These are phyloP conservation scores for Hymenoscyphus salicellus DNA, from an alignment of 2,329 filamentous ascomycete genomes.

Conservation along the genomic window DNA sequence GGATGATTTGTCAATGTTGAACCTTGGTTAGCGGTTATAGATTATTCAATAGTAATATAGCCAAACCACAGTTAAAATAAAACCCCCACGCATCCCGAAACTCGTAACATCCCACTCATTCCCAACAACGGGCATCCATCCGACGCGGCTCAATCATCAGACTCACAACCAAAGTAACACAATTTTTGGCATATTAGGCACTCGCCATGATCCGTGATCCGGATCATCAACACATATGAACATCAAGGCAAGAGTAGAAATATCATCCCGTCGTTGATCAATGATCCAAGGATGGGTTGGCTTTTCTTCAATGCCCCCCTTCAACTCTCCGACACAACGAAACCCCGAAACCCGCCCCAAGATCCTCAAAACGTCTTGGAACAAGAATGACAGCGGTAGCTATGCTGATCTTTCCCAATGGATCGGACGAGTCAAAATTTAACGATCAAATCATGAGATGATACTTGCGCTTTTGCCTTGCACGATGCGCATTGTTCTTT, in stretches of 20 bases:
- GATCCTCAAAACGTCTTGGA: neutral
- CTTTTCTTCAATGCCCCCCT: neutral
- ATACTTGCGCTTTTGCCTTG: neutral
- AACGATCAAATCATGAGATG: neutral
- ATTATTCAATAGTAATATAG: neutral
- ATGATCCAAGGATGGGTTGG: neutral
- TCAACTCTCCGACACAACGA: neutral
- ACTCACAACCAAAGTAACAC: neutral
- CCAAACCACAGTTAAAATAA: neutral
- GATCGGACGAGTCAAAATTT: neutral
- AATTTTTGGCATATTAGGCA: neutral
- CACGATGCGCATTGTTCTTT: neutral
- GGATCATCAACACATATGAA: neutral
- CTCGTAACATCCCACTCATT: neutral
- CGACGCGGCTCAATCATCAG: slow-evolving; percentile 2
- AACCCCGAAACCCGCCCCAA: neutral
- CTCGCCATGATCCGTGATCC: neutral
- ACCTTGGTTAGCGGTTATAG: no score
- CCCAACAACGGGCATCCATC: slow-evolving; percentile 1
- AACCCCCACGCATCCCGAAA: neutral
- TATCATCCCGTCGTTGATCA: neutral
- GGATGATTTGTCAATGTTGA: no score
- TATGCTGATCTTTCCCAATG: neutral
- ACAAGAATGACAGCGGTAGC: neutral
- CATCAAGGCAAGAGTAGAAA: neutral